Percentiles rank a stretch among this genome's conserved stretches.
Conservation (phyloP, 2,329 filamentous ascomycete genomes). For the Albifimbria verrucaria region DNA sequence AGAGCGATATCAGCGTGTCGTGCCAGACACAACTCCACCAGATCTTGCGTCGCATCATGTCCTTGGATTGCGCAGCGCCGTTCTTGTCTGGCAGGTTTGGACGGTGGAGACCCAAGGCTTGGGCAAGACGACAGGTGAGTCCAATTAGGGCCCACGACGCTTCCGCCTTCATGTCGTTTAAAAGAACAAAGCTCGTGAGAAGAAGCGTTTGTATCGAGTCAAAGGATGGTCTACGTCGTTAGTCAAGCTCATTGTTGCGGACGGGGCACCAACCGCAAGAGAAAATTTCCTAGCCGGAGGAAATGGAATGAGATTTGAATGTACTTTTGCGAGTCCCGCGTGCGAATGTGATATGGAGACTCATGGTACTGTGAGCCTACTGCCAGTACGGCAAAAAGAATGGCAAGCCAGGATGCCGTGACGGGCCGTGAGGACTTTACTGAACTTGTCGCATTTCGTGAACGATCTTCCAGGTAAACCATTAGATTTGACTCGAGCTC, state of each 20-base stretch:
- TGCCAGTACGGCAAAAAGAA: constrained; percentile 62
- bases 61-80: constrained; percentile 45
- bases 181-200: constrained; percentile 59
- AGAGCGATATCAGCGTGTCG: constrained; percentile 62
- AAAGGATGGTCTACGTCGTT: constrained; percentile 47
- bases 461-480: constrained; percentile 62
- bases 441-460: constrained; percentile 48
- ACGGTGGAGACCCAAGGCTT: constrained; percentile 60
- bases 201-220: constrained; percentile 64
- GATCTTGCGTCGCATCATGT: constrained; percentile 52
- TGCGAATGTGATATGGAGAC: constrained; percentile 59
- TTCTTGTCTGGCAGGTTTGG: constrained; percentile 42
- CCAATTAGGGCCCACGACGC: constrained; percentile 64
- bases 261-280: constrained; percentile 44
- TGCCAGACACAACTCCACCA: constrained; percentile 69
- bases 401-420: constrained; percentile 63
- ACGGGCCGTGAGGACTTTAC: constrained; percentile 47
- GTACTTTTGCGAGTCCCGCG: constrained; percentile 57
- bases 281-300: constrained; percentile 59
- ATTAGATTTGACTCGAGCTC: constrained; percentile 63
- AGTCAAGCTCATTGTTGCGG: background rate
- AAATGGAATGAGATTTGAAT: constrained; percentile 65
- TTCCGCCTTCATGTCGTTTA: constrained; percentile 69
- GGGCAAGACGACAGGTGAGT: constrained; percentile 61
- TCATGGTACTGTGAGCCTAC: constrained; percentile 66